Evolutionary conservation across 306 rosid species (phyloP).

Genomic region (Mucuna pruriens): DNA sequence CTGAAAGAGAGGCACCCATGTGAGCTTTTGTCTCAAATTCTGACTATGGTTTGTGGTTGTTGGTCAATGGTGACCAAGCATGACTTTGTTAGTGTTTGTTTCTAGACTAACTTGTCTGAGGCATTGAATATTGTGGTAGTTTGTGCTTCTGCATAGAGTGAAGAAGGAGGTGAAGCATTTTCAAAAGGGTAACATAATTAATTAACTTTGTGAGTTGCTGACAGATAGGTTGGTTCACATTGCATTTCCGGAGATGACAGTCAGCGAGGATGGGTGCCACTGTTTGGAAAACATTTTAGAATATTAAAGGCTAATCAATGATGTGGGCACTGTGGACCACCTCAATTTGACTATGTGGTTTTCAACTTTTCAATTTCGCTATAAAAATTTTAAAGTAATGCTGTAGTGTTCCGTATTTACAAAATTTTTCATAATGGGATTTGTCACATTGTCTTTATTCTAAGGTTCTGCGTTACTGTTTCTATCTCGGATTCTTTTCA

Average conservation of each 20-base stretch:
- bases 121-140: background rate
- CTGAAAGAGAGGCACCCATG: conserved; percentile 42
- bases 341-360: conserved; percentile 27
- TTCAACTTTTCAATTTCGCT: background rate
- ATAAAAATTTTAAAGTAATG: background rate
- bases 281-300: conserved; percentile 14
- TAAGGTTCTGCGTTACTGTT: background rate
- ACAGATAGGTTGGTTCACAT: conserved; percentile 44
- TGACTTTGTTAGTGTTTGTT: conserved; percentile 25
- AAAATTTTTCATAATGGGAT: background rate
- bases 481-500: conserved; percentile 44
- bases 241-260: conserved; percentile 1
- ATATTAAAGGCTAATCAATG: conserved; percentile 30
- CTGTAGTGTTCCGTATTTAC: background rate
- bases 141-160: conserved; percentile 14
- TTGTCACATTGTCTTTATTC: background rate
- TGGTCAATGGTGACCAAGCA: conserved; percentile 5
- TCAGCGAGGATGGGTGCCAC: conserved; percentile 13
- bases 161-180: background rate
- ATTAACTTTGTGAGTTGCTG: conserved; percentile 43
- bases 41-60: conserved; percentile 11
- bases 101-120: background rate
- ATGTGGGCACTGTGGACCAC: conserved; percentile 35
- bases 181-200: conserved; percentile 21
- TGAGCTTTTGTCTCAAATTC: conserved; percentile 4